Percentiles rank a stretch among this genome's conserved stretches.
phyloP scores from a whole-genome alignment of 345 rosid species.

The Acer yangbiense region DNA sequence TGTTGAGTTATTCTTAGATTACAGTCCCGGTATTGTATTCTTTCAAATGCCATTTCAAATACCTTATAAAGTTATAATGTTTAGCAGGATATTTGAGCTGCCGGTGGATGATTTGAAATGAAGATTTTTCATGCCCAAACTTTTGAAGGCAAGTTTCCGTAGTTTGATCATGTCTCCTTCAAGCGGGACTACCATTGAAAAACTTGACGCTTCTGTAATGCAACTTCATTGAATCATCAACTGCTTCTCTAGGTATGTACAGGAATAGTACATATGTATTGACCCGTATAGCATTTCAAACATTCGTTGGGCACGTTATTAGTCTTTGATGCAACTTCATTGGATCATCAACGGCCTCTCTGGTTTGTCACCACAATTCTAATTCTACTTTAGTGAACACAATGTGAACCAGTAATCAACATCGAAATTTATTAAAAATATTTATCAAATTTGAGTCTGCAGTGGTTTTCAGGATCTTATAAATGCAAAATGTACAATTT shows the following conservation, averaged over 20 bases:
- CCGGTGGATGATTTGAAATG: not conserved
- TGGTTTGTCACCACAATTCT: no score
- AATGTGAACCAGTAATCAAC: no score
- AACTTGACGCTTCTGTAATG: not conserved
- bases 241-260: not conserved
- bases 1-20: not conserved
- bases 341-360: no score
- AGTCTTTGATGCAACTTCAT: not conserved
- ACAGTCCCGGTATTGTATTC: no score
- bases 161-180: not conserved
- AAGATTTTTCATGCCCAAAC: not conserved
- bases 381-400: no score
- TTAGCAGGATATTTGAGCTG: not conserved
- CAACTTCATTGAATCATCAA: not conserved
- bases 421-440: no score
- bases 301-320: not conserved
- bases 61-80: no score
- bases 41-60: not conserved
- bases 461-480: not conserved
- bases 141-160: not conserved
- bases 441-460: not conserved
- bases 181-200: not conserved
- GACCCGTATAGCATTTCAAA: not conserved
- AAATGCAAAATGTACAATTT: no score
- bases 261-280: not conserved